Evolutionary conservation across 257 asterid species (phyloP), one percentile per base, ranked within the genome.

Genomic region (Cynanchum wilfordii): DNA sequence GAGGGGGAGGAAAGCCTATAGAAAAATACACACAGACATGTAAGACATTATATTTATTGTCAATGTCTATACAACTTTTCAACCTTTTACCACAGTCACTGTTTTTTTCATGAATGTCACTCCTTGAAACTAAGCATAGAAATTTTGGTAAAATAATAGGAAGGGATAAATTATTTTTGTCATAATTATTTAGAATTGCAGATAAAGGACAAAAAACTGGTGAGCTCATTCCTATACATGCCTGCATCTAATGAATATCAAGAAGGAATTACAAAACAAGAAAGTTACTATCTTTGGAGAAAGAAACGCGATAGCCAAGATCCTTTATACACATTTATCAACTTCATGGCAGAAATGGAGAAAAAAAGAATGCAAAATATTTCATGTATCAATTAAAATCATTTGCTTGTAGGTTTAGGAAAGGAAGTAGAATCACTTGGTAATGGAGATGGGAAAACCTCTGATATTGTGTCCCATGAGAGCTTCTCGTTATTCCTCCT

Each of bases 401-500:
- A 63, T 58, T 47, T 63, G 49, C 20, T 69, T 42, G 50, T 51
- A 30, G 60, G 63, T 58, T 27, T 29, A 10, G 47, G 29, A 10
- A 45, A 10, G 44, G 60, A 40, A 68, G 68, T 19, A 38, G 69
- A 47, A 57, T 81, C 84, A 47, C 86, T 87, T 71, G 73, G 75
- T 40, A 73, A 59, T 9, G 96, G 87, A 73, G 93, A 90, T 30
- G 95, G 89, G 74, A 71, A 90, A 45, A 84, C 85, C 79, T 84
- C 91, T 12, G 91, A 84, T 45, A 83, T 80, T 9, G 87, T 79
- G 68, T 90, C 95, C 93, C 89, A 83, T 15, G 87, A 88, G 27
- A 62, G n/a, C 63, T 73, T 79, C 55, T 83, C 84, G 4, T 80
- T 81, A 7, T 66, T 75, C 78, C 85, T 80, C 62, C 72, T 77